Evolutionary conservation across 768 basidiomycete genomes (phyloP).

Genomic region (Mycena indigotica): DNA sequence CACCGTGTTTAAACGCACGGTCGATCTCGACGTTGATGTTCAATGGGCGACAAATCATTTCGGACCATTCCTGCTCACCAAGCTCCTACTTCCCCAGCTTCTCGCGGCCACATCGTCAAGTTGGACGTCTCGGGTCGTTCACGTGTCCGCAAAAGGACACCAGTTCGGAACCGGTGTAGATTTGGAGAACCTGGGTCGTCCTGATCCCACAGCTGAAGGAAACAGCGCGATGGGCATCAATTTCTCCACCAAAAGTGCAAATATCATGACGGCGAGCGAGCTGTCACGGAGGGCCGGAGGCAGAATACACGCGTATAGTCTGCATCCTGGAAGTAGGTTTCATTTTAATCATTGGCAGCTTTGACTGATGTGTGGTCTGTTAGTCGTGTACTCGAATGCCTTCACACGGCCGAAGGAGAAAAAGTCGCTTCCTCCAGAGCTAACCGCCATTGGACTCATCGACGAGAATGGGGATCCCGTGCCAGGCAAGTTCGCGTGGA

Average conservation of each 20-base stretch:
- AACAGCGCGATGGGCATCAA: not conserved
- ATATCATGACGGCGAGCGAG: not conserved
- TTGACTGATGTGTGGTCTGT: not conserved
- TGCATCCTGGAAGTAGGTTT: conserved; percentile 3
- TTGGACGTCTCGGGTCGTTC: conserved; percentile 3
- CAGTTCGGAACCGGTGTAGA: not conserved
- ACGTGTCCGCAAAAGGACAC: not conserved
- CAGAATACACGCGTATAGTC: conserved; percentile 1
- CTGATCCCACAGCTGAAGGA: not conserved
- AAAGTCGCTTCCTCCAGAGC: not conserved
- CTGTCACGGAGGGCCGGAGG: not conserved
- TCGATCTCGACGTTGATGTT: not conserved
- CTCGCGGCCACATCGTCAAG: not conserved
- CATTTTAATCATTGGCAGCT: too few relatives aligned
- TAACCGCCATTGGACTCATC: not conserved
- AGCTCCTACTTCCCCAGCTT: conserved; percentile 1
- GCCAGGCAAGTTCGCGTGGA: not conserved
- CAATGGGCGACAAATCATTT: conserved; percentile 3
- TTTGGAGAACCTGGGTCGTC: not conserved
- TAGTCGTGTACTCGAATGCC: not conserved
- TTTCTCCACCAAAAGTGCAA: not conserved
- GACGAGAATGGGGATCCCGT: not conserved
- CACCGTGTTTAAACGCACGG: too few relatives aligned
- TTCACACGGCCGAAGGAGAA: not conserved
- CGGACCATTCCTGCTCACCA: conserved; percentile 10